A percentile compares a stretch with the other conserved stretches of the same genome.
phyloP scores from a whole-genome alignment of 805 yeast genomes.

The Yamadazyma paraphyllophila region DNA sequence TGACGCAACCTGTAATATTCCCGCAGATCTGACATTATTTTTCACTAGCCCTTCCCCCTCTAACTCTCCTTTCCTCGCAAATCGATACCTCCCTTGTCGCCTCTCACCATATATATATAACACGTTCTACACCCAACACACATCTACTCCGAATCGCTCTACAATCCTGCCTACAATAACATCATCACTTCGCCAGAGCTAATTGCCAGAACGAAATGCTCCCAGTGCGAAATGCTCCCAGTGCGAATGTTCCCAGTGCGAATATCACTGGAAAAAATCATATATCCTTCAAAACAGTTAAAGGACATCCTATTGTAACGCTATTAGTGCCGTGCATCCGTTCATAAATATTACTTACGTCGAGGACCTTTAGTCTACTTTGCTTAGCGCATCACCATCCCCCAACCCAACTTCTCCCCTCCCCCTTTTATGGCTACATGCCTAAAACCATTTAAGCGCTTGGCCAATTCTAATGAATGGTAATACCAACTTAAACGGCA shows the following conservation, averaged over 20 bases:
- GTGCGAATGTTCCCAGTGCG: neutral
- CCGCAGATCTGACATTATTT: neutral
- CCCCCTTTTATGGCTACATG: neutral
- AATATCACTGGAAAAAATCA: neutral
- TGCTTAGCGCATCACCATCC: neutral
- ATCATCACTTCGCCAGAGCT: too few species aligned
- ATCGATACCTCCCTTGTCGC: too few species aligned
- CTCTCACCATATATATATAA: too few species aligned
- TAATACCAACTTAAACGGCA: slow-evolving; percentile 1
- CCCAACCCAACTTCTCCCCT: neutral
- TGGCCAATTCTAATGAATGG: neutral
- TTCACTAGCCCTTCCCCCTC: neutral
- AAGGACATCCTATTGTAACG: neutral
- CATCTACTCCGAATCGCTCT: too few species aligned
- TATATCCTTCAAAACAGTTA: neutral
- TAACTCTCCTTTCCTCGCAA: neutral
- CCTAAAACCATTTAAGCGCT: neutral
- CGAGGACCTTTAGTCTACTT: neutral
- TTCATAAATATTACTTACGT: neutral
- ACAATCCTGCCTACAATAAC: too few species aligned
- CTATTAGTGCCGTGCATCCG: neutral
- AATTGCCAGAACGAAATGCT: too few species aligned
- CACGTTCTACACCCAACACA: too few species aligned
- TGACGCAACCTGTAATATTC: too few species aligned
- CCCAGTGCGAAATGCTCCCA: too few species aligned